These are phyloP conservation scores for Bretschneidera sinensis DNA, from an alignment of 345 rosid genomes.

Conservation along the genomic window DNA sequence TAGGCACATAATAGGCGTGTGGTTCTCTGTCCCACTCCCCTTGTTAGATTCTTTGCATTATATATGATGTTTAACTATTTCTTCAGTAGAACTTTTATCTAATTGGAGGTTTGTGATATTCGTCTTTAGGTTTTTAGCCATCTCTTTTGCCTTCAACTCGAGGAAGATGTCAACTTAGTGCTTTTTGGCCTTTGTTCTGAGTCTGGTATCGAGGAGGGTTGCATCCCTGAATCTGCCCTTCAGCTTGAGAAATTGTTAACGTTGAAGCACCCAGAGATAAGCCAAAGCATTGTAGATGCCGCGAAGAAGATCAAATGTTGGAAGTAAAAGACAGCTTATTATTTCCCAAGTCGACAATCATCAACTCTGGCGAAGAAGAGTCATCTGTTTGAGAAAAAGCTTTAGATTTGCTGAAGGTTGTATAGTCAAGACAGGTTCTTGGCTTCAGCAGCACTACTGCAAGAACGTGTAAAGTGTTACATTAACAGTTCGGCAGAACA, in stretches of 20 bases:
- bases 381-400: too few relatives aligned
- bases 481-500: too few relatives aligned
- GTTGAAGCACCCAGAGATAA: constrained; percentile 45
- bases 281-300: constrained; percentile 48
- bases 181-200: constrained; percentile 65
- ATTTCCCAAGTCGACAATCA: too few relatives aligned
- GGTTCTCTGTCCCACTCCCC: too few relatives aligned
- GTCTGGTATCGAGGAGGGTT: constrained; percentile 29
- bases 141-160: constrained; percentile 70
- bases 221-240: constrained; percentile 40
- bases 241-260: constrained; percentile 49
- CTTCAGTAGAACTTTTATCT: neutral
- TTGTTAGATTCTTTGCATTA: too few relatives aligned
- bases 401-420: too few relatives aligned
- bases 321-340: constrained; percentile 24
- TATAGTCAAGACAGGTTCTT: too few relatives aligned
- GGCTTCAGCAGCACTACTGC: too few relatives aligned
- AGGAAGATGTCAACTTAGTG: constrained; percentile 75
- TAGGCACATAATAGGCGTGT: neutral
- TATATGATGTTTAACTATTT: neutral
- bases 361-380: neutral
- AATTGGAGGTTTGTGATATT: constrained; percentile 1
- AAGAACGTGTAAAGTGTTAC: too few relatives aligned
- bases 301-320: constrained; percentile 57
- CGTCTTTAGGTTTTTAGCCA: constrained; percentile 54